Percentiles rank a stretch among this genome's conserved stretches.
Evolutionary conservation across 179 eudicot species (phyloP).

Genomic region (Patellifolia procumbens): DNA sequence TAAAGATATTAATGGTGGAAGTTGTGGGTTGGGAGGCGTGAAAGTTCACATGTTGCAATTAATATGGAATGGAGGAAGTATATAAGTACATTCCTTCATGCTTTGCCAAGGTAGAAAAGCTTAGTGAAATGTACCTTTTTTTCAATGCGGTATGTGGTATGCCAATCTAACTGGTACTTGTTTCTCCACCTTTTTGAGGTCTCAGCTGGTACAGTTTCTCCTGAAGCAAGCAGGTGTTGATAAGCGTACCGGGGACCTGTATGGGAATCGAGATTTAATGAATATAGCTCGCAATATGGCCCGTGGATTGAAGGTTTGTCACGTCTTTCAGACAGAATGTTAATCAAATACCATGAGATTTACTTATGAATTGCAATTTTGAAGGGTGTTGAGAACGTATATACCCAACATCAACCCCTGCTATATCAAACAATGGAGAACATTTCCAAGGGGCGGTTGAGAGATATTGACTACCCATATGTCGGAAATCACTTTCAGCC

Average conservation of each 20-base stretch:
- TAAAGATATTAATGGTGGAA: too few species aligned
- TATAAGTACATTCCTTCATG: neutral
- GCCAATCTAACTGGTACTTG: slow-evolving; percentile 21
- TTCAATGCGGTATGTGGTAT: too few species aligned
- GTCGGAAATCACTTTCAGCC: slow-evolving; percentile 85
- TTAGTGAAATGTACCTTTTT: neutral
- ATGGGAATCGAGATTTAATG: slow-evolving; percentile 77
- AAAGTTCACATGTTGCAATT: too few species aligned
- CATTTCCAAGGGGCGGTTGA: slow-evolving; percentile 73
- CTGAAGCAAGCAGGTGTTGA: slow-evolving; percentile 94
- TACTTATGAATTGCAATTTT: slow-evolving; percentile 20
- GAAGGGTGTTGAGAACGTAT: slow-evolving; percentile 92
- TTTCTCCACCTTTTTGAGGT: slow-evolving; percentile 26
- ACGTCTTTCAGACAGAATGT: neutral
- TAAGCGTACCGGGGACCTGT: slow-evolving; percentile 84
- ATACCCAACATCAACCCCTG: slow-evolving; percentile 94
- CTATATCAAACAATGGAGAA: slow-evolving; percentile 79
- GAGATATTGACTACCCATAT: slow-evolving; percentile 80
- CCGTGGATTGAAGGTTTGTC: slow-evolving; percentile 82
- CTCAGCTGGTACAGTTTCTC: slow-evolving; percentile 88
- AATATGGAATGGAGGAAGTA: too few species aligned
- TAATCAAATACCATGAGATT: slow-evolving; percentile 18
- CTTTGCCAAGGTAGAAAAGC: neutral
- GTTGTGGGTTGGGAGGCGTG: too few species aligned
- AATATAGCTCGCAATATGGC: slow-evolving; percentile 94